phyloP scores from a whole-genome alignment of 2,329 filamentous ascomycete species.

The Cryphonectria japonica region DNA sequence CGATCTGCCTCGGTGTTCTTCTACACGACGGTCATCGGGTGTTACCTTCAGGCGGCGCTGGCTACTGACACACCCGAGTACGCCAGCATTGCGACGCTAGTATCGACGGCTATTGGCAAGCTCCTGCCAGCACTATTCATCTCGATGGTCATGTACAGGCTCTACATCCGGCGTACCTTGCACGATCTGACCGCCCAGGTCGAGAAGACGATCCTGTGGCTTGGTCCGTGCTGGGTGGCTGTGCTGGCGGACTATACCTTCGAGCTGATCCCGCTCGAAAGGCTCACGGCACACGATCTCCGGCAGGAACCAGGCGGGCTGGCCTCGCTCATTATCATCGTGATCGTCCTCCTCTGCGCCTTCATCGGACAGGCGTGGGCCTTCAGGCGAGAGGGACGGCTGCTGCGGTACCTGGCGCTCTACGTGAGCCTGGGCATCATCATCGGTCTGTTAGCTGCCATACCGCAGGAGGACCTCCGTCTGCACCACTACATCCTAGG shows the following conservation, averaged over 20 bases:
- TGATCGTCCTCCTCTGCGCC: constrained; percentile 65
- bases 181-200: constrained; percentile 63
- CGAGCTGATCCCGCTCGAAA: constrained; percentile 72
- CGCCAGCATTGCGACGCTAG: constrained; percentile 64
- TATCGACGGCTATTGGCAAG: constrained; percentile 51
- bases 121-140: constrained; percentile 72
- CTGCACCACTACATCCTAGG: constrained; percentile 80
- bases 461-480: constrained; percentile 65
- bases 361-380: constrained; percentile 69
- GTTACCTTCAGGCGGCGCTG: constrained; percentile 44
- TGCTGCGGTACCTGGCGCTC: constrained; percentile 66
- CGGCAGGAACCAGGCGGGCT: constrained; percentile 70
- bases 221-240: constrained; percentile 72
- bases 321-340: constrained; percentile 65
- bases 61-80: constrained; percentile 69
- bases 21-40: constrained; percentile 54
- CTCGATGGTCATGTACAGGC: constrained; percentile 70
- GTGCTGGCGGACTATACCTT: constrained; percentile 77
- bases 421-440: constrained; percentile 59
- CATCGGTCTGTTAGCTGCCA: constrained; percentile 56
- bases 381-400: constrained; percentile 68
- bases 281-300: constrained; percentile 72
- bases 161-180: constrained; percentile 60
- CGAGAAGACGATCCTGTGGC: constrained; percentile 72
- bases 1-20: constrained; percentile 67